phyloP scores from a whole-genome alignment of 2,329 filamentous ascomycete genomes.

The Sarocladium brachiariae region DNA sequence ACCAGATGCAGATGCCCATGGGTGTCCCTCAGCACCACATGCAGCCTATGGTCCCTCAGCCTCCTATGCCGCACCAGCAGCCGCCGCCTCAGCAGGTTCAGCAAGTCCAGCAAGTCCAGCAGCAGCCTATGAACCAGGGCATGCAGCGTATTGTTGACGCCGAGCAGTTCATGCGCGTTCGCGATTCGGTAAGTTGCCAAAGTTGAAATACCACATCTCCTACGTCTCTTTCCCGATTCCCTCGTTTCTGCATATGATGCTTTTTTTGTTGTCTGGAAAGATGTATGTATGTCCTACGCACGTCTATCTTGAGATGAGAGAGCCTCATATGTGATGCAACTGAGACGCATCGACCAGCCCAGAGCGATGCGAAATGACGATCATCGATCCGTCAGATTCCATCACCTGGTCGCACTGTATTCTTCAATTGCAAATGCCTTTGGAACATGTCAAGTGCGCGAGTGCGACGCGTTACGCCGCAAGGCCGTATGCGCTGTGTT shows the following conservation, averaged over 20 bases:
- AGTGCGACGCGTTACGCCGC: not conserved
- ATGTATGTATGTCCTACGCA: too few relatives aligned
- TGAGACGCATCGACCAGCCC: too few relatives aligned
- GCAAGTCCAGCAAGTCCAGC: constrained; percentile 12
- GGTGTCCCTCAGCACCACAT: constrained; percentile 30
- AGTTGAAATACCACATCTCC: constrained; percentile 10
- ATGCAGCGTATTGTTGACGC: constrained; percentile 48
- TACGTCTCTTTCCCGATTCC: not conserved
- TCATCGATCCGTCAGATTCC: too few relatives aligned
- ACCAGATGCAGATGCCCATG: constrained; percentile 23
- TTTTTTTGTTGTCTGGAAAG: too few relatives aligned
- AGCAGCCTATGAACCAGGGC: constrained; percentile 6
- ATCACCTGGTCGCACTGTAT: too few relatives aligned
- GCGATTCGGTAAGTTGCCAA: constrained; percentile 66
- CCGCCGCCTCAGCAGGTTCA: constrained; percentile 5
- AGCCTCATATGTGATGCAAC: too few relatives aligned
- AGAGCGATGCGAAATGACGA: too few relatives aligned
- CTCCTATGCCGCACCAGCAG: constrained; percentile 12
- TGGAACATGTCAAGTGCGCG: too few relatives aligned
- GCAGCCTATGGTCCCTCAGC: constrained; percentile 17
- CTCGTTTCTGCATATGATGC: constrained; percentile 2
- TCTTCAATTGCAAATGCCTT: too few relatives aligned
- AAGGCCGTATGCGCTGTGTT: not conserved
- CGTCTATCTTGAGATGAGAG: too few relatives aligned
- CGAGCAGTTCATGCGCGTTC: constrained; percentile 71